phyloP scores from a whole-genome alignment of 176 grass and related monocot species.

The Olyra latifolia region DNA sequence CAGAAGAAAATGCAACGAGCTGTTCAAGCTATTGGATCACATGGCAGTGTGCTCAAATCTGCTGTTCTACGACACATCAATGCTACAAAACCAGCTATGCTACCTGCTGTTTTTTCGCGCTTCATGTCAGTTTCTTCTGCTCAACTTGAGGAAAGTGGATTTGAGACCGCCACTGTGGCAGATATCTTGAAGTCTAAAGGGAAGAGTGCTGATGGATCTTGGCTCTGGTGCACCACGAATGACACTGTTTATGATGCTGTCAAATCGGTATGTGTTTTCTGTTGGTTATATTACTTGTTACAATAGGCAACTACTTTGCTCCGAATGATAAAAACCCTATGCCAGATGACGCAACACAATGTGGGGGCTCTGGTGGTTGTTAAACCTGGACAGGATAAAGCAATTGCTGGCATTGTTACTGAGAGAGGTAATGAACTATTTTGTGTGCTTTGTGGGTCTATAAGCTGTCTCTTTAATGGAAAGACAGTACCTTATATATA shows the following conservation, averaged over 20 bases:
- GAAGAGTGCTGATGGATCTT: slow-evolving; percentile 93
- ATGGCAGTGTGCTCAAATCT: slow-evolving; percentile 58
- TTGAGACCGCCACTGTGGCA: slow-evolving; percentile 80
- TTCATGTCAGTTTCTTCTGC: slow-evolving; percentile 63
- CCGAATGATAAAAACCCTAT: slow-evolving; percentile 6
- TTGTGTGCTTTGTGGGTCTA: background rate
- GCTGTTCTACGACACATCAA: slow-evolving; percentile 59
- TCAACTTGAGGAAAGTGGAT: slow-evolving; percentile 75
- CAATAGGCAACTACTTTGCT: background rate
- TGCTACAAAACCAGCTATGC: slow-evolving; percentile 44
- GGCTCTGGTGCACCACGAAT: slow-evolving; percentile 96
- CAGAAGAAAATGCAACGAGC: slow-evolving; percentile 80
- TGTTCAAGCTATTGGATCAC: slow-evolving; percentile 58
- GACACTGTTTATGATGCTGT: slow-evolving; percentile 94
- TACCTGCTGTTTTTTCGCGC: slow-evolving; percentile 55
- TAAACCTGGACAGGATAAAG: slow-evolving; percentile 73
- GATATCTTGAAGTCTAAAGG: slow-evolving; percentile 87
- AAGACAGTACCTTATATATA: background rate
- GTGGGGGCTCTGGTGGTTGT: slow-evolving; percentile 96
- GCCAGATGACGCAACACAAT: slow-evolving; percentile 96
- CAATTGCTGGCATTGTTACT: slow-evolving; percentile 90
- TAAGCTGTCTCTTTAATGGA: background rate
- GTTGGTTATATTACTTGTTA: slow-evolving; percentile 6
- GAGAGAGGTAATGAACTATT: slow-evolving; percentile 76
- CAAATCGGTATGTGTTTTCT: slow-evolving; percentile 65